Conservation (phyloP, 1,139 yeast species). For the Nadsonia commutata region DNA sequence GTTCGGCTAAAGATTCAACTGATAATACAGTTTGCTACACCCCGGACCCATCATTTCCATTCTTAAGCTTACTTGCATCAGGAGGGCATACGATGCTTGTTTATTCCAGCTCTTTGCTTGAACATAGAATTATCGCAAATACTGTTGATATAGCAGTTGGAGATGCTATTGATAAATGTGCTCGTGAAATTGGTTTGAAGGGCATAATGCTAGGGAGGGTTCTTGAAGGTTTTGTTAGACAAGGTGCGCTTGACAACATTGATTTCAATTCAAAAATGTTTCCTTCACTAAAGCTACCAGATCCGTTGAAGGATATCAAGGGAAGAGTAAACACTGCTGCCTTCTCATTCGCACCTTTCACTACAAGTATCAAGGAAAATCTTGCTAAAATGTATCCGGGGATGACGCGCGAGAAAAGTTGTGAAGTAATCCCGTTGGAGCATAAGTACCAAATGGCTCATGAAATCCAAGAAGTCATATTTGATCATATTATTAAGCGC, state of each 20-base stretch:
- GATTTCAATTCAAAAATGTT: not conserved
- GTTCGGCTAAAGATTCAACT: conserved; percentile 15
- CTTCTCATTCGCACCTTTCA: conserved; percentile 69
- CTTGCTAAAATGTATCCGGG: not conserved
- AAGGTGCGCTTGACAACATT: not conserved
- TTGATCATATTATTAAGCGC: conserved; percentile 43
- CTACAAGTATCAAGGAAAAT: conserved; percentile 14
- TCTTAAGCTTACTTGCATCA: conserved; percentile 62
- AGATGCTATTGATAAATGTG: conserved; percentile 86
- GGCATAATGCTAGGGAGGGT: conserved; percentile 85
- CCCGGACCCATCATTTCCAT: conserved; percentile 41
- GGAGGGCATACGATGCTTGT: conserved; percentile 96
- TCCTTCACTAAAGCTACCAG: conserved; percentile 26
- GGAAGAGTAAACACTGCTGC: conserved; percentile 31
- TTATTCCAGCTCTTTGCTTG: conserved; percentile 38
- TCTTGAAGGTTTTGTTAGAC: conserved; percentile 43
- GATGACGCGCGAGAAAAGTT: conserved; percentile 6
- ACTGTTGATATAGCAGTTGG: conserved; percentile 88
- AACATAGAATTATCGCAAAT: conserved; percentile 61
- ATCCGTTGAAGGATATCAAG: conserved; percentile 37
- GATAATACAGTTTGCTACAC: conserved; percentile 22
- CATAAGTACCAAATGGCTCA: conserved; percentile 34
- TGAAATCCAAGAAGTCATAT: conserved; percentile 49
- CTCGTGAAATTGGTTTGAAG: conserved; percentile 61
- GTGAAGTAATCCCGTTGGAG: conserved; percentile 11